These are phyloP conservation scores for Arachis hypogaea DNA, from an alignment of 306 rosid species.

Conservation along the genomic window DNA sequence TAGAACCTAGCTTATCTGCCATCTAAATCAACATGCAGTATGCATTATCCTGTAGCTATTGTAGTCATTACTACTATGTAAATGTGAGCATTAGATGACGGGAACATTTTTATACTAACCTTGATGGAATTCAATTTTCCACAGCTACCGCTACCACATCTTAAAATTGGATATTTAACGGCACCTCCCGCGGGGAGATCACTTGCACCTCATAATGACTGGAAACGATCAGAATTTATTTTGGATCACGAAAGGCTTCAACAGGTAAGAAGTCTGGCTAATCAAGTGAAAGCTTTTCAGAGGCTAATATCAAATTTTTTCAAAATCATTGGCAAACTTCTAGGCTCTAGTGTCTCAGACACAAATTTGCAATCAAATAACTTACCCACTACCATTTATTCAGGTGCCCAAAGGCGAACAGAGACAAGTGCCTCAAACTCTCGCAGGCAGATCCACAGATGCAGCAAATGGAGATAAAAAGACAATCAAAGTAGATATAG, in stretches of 20 bases:
- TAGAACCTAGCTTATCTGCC: conserved; percentile 28
- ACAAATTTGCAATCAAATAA: conserved; percentile 27
- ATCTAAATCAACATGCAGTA: conserved; percentile 6
- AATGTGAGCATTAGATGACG: conserved; percentile 33
- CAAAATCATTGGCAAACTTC: conserved; percentile 1
- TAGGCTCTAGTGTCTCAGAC: conserved; percentile 24
- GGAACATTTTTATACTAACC: conserved; percentile 32
- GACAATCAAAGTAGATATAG: conserved; percentile 77
- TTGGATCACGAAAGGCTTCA: conserved; percentile 91
- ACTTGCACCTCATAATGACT: conserved; percentile 89
- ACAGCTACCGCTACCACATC: conserved; percentile 94
- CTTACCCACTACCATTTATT: conserved; percentile 26
- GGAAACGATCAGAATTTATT: conserved; percentile 89
- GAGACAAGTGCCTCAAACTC: conserved; percentile 50
- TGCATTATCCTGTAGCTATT: neutral
- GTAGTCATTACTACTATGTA: neutral
- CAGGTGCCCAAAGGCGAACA: conserved; percentile 71
- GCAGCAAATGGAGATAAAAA: conserved; percentile 61
- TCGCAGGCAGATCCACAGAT: conserved; percentile 63
- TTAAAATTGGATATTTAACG: conserved; percentile 88
- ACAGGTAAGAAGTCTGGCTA: conserved; percentile 58
- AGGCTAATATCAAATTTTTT: conserved; percentile 29
- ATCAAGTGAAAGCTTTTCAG: conserved; percentile 27
- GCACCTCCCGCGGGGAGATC: conserved; percentile 84
- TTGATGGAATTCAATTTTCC: conserved; percentile 43